Percentiles rank a stretch among this genome's conserved stretches.
These are phyloP conservation scores for Vicia sativa DNA, from an alignment of 306 rosid genomes.

Conservation along the genomic window DNA sequence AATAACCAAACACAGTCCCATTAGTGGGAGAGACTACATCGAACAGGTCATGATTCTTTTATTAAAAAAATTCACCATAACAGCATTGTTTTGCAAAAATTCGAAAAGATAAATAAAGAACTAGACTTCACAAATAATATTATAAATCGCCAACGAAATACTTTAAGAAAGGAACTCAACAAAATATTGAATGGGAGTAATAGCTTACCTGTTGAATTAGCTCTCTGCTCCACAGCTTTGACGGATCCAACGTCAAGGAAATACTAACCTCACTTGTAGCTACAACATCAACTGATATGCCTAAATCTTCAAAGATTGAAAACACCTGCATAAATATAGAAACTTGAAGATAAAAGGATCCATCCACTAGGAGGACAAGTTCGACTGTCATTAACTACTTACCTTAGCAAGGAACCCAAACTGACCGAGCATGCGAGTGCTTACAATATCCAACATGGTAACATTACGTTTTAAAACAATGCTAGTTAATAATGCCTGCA, in stretches of 20 bases:
- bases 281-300: slow-evolving; percentile 84
- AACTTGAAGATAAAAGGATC: slow-evolving; percentile 29
- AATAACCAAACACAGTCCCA: not conserved
- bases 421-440: slow-evolving; percentile 98
- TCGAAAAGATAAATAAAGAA: not conserved
- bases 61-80: not conserved
- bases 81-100: not conserved
- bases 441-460: slow-evolving; percentile 95
- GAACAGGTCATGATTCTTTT: not conserved
- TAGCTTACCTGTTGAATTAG: slow-evolving; percentile 76
- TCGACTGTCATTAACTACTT: slow-evolving; percentile 36
- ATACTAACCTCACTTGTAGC: slow-evolving; percentile 91
- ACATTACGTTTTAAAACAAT: slow-evolving; percentile 88
- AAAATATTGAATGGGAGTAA: slow-evolving; percentile 20
- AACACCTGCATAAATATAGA: slow-evolving; percentile 62
- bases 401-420: slow-evolving; percentile 96
- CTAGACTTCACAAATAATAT: slow-evolving; percentile 7
- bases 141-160: slow-evolving; percentile 20
- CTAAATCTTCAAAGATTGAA: slow-evolving; percentile 82
- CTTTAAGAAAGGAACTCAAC: slow-evolving; percentile 27
- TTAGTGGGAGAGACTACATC: not conserved
- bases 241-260: slow-evolving; percentile 87
- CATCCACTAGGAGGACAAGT: slow-evolving; percentile 13
- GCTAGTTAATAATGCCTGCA: slow-evolving; percentile 90
- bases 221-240: slow-evolving; percentile 92